Conservation (phyloP, 495 filamentous ascomycete species). For the Chaetomidium leptoderma region DNA sequence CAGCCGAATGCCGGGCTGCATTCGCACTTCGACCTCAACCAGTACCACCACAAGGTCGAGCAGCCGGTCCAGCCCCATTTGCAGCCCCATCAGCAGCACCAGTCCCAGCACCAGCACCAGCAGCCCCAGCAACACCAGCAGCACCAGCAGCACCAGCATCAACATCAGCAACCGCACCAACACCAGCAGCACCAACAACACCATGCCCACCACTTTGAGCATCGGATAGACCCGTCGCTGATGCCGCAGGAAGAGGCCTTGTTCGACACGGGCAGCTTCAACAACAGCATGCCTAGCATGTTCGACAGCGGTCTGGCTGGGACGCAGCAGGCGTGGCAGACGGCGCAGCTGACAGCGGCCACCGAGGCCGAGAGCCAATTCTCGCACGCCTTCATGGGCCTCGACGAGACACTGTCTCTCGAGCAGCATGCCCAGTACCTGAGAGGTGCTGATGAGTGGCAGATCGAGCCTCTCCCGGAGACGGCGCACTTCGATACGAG, state of each 20-base stretch:
- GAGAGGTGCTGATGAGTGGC: conserved; percentile 26
- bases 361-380: conserved; percentile 23
- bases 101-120: conserved; percentile 4
- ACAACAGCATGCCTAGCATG: conserved; percentile 12
- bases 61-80: conserved; percentile 7
- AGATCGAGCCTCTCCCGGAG: conserved; percentile 33
- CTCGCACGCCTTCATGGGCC: conserved; percentile 18
- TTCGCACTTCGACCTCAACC: conserved; percentile 21
- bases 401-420: conserved; percentile 26
- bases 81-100: conserved; percentile 11
- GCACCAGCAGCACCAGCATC: conserved; percentile 6
- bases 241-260: conserved; percentile 18
- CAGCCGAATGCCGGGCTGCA: conserved; percentile 12
- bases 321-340: conserved; percentile 19
- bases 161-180: conserved; percentile 6
- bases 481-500: conserved; percentile 24
- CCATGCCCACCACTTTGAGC: conserved; percentile 21
- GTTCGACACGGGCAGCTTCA: conserved; percentile 18
- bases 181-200: conserved; percentile 13
- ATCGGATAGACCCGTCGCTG: conserved; percentile 32
- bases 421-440: conserved; percentile 25
- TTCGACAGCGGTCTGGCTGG: conserved; percentile 11
- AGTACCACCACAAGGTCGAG: conserved; percentile 18
- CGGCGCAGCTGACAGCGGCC: conserved; percentile 22
- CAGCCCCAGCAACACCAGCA: conserved; percentile 20